Evolutionary conservation across 768 basidiomycete genomes (phyloP), one percentile per base, ranked within the genome.

Genomic region (Trametes cubensis): DNA sequence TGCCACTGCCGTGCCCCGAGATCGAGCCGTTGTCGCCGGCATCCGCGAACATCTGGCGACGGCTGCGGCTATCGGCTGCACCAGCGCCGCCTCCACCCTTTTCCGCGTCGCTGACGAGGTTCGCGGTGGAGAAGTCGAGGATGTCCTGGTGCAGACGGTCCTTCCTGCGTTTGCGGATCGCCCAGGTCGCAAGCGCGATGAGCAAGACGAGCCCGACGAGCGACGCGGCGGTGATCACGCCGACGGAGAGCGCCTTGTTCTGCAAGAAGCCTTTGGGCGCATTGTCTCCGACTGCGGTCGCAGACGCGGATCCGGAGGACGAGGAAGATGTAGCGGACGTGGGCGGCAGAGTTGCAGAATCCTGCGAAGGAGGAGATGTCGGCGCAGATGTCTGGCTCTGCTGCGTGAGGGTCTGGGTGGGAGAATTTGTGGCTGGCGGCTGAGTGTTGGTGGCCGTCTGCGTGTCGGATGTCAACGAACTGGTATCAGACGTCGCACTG

Each of bases 221-320:
- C 1, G 67, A 81, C 30, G 78, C 77, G 20, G 85, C 53, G 30
- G 79, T 73, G 60, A 90, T 87, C 17, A 89, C 79, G 10, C 82
- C 73, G 7, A 83, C 83, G 44, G 83, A 81, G n/a, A 86, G 76
- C n/a, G 81, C 76, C 72, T 85, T 88, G 73, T 90, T 87, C 60
- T 84, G 73, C 40, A 90, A 70, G 74, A 92, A 91, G 13, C 78
- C 67, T 10, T 72, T 67, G n/a, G 65, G 30, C 0, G 71, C 64
- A 6, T 69, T 26, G 18, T 77, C 62, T 2, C 75, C 34, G 2
- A 73, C 60, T 10, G 77, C 62, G 30, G 73, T 41, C 1, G 72
- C 72, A 39, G 72, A 69, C 4, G 76, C 46, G 50, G 70, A 55
- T 6, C 71, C 60, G 34, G 73, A 64, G 13, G 51, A 47, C 5